A percentile compares a stretch with the other conserved stretches of the same genome.
Conservation (phyloP, 2,329 filamentous ascomycete genomes). For the Ophiocordyceps sinensis region DNA sequence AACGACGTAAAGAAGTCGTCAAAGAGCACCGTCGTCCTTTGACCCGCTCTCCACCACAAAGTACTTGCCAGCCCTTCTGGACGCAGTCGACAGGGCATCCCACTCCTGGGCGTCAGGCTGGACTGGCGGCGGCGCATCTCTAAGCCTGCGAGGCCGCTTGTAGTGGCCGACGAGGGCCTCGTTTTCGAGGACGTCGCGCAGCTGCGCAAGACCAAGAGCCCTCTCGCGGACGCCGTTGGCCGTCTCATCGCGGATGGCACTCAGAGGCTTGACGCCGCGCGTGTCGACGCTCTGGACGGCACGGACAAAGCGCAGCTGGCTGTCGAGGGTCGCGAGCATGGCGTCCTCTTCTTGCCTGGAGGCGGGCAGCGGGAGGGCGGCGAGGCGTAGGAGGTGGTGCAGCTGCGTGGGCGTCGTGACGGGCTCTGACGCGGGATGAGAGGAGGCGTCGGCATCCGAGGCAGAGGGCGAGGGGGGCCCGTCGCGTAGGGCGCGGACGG, state of each 20-base stretch:
- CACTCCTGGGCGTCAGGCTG: conserved; percentile 45
- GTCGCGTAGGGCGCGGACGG: conserved; percentile 51
- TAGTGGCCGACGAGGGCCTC: conserved; percentile 49
- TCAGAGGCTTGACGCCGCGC: conserved; percentile 54
- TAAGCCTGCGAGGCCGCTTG: conserved; percentile 25
- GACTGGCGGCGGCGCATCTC: conserved; percentile 10
- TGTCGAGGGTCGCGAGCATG: conserved; percentile 62
- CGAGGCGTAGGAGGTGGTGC: conserved; percentile 74
- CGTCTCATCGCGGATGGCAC: conserved; percentile 72
- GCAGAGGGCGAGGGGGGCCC: not conserved
- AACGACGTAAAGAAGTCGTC: not conserved
- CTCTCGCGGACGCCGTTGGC: conserved; percentile 41
- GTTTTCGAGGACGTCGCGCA: conserved; percentile 39
- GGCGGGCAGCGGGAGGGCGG: conserved; percentile 64
- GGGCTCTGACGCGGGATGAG: not conserved
- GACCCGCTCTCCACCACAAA: conserved; percentile 53
- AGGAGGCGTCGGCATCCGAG: too few species aligned
- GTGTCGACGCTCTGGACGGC: conserved; percentile 73
- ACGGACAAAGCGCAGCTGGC: conserved; percentile 83
- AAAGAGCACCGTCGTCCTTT: not conserved
- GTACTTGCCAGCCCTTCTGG: conserved; percentile 53
- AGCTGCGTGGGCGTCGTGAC: conserved; percentile 52
- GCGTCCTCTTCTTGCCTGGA: conserved; percentile 45
- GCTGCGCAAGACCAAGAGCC: conserved; percentile 41
- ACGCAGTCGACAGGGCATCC: conserved; percentile 54